Conservation (phyloP, 345 rosid species). For the Salix udensis region DNA sequence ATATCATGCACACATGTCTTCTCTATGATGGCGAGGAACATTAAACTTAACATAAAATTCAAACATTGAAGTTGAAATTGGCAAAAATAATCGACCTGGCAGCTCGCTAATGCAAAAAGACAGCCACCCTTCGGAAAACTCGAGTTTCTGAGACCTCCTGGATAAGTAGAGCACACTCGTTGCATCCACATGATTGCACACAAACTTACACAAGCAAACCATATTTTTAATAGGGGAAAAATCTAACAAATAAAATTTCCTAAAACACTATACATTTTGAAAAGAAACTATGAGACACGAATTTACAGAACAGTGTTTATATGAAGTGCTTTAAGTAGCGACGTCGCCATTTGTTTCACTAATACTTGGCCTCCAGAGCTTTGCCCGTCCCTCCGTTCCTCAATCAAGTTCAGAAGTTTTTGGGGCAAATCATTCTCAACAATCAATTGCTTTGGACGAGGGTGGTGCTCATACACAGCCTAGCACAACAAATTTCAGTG, state of each 20-base stretch:
- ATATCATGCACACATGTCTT: too few relatives aligned
- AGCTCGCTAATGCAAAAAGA: too few relatives aligned
- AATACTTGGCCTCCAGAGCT: slow-evolving; percentile 93
- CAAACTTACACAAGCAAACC: not conserved
- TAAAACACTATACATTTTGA: slow-evolving; percentile 17
- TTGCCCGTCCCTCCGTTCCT: slow-evolving; percentile 95
- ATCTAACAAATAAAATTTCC: slow-evolving; percentile 6
- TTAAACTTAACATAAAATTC: too few relatives aligned
- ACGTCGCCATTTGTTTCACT: slow-evolving; percentile 97
- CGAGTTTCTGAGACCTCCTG: too few relatives aligned
- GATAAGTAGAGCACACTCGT: too few relatives aligned
- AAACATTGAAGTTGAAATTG: too few relatives aligned
- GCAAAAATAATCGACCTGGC: too few relatives aligned
- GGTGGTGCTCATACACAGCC: slow-evolving; percentile 58
- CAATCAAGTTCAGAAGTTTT: slow-evolving; percentile 77
- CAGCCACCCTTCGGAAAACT: too few relatives aligned
- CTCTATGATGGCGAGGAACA: too few relatives aligned
- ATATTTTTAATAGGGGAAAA: not conserved
- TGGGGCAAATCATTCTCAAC: slow-evolving; percentile 91
- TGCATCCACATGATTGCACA: not conserved
- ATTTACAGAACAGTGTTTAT: slow-evolving; percentile 81
- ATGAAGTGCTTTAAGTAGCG: slow-evolving; percentile 90
- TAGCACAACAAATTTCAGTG: not conserved
- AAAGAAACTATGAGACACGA: not conserved
- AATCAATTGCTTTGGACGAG: slow-evolving; percentile 31